Evolutionary conservation across 345 rosid species (phyloP).

Genomic region (Arabis alpina): DNA sequence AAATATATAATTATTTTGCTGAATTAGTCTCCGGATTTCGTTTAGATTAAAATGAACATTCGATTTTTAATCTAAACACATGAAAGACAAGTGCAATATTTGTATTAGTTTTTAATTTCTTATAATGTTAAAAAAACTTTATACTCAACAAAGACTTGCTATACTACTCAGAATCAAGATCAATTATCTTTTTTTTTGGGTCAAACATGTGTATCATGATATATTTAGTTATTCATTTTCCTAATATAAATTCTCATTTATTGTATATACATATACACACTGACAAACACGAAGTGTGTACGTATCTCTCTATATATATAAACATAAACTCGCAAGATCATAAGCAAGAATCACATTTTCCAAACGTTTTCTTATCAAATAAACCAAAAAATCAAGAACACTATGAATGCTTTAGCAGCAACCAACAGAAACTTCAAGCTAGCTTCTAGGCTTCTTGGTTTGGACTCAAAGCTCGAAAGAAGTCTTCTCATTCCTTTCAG

Average conservation of each 20-base stretch:
- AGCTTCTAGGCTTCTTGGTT: slow-evolving; percentile 85
- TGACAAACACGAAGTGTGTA: slow-evolving; percentile 23
- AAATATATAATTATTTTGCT: background rate
- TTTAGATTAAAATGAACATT: background rate
- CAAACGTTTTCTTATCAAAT: slow-evolving; percentile 2
- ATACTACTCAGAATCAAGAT: slow-evolving; percentile 33
- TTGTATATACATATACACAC: slow-evolving; percentile 7
- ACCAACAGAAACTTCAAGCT: slow-evolving; percentile 88
- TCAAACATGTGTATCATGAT: slow-evolving; percentile 10
- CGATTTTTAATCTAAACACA: slow-evolving; percentile 10
- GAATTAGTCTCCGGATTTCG: background rate
- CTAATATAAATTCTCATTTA: slow-evolving; percentile 25
- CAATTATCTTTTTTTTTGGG: background rate
- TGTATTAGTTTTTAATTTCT: background rate
- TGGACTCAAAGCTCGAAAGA: slow-evolving; percentile 85
- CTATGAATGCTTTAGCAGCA: slow-evolving; percentile 93
- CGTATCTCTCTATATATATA: slow-evolving; percentile 32
- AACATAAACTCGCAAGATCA: slow-evolving; percentile 17
- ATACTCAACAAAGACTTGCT: background rate
- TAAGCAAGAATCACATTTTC: slow-evolving; percentile 31
- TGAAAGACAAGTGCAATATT: slow-evolving; percentile 14
- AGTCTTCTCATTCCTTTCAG: slow-evolving; percentile 92
- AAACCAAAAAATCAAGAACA: slow-evolving; percentile 19
- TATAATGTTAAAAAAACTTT: slow-evolving; percentile 1
- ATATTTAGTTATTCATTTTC: slow-evolving; percentile 23